Evolutionary conservation across 805 yeast genomes (phyloP), one percentile per base, ranked within the genome.

Genomic region (Jamesozyma hellenica): DNA sequence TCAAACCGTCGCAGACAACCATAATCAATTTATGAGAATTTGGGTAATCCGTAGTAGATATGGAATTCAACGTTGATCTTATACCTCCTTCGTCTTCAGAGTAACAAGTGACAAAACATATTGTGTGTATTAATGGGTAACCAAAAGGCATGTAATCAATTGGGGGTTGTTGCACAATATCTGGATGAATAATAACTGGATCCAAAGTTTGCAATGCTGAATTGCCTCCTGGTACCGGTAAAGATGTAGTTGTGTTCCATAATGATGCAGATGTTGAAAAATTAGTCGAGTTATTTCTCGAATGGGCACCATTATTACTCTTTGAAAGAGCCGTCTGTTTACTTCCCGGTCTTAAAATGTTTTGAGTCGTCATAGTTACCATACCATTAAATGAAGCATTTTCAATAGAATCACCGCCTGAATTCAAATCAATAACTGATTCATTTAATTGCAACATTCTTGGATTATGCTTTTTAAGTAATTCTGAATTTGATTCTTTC

Each of bases 11-110:
- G 68, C 97, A 90, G 12, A 90, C 72, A 31, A 88, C 77, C 39
- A 87, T 65, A 31, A 92, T 69, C 45, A 92, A 66, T 59, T 90
- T 92, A 62, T 92, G 97, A 3, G 96, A 84, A 59, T 87, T 88
- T 41, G 97, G 96, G 60, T 82, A 92, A 47, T 86, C 95, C 1
- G 96, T 86, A 1, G 95, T 85, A n/a, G 95, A 84, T 38, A 92
- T 58, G 2, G 97, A 90, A 60, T 92, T 97, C 47, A 90, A 61
- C 0, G 97, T 87, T 1, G 90, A 77, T 52, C 97, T 72, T 42
- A 92, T 62, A 45, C 94, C 95, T 11, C 70, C 81, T 49, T 76
- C 83, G 58, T 86, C 94, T 65, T 92, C 98, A 2, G 96, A 87
- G 56, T 92, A 92, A 55, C 96, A 90, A 1, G 98, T 92, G 9